These are phyloP conservation scores for Lanmaoa rubissima DNA, from an alignment of 768 basidiomycete species.

Conservation along the genomic window DNA sequence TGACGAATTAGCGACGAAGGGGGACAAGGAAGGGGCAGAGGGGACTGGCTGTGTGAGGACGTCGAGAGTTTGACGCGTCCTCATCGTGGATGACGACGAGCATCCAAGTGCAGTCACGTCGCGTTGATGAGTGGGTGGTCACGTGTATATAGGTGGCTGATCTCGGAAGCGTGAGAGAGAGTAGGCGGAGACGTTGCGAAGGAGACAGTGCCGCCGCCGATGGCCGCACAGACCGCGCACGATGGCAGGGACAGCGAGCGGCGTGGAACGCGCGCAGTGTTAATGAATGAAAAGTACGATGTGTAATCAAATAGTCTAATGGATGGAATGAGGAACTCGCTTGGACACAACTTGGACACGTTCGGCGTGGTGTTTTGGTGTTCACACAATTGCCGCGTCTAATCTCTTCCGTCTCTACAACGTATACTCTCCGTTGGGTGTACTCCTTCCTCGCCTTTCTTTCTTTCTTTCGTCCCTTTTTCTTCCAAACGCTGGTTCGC, in stretches of 20 bases:
- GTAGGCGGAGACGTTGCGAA: conserved; percentile 5
- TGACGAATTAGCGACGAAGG: conserved; percentile 5
- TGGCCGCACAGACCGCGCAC: conserved; percentile 8
- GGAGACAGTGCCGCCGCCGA: conserved; percentile 1
- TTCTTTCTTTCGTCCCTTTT: conserved; percentile 13
- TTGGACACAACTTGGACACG: neutral
- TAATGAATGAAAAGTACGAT: conserved; percentile 3
- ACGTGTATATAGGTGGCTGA: conserved; percentile 8
- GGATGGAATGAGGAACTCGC: conserved; percentile 1
- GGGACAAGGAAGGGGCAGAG: conserved; percentile 22
- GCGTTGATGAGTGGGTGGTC: conserved; percentile 10
- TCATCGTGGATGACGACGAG: conserved; percentile 18
- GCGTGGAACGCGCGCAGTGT: conserved; percentile 2
- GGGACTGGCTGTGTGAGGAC: conserved; percentile 30
- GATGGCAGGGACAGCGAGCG: conserved; percentile 11
- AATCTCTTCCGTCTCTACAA: conserved; percentile 19
- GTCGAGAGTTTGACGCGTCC: conserved; percentile 16
- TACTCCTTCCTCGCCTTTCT: neutral
- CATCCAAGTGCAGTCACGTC: conserved; percentile 1
- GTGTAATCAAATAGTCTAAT: neutral
- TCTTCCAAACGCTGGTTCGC: conserved; percentile 26
- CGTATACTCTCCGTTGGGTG: conserved; percentile 9
- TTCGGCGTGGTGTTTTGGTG: neutral
- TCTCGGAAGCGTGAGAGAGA: neutral
- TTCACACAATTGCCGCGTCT: conserved; percentile 15